These are phyloP conservation scores for Cercophora newfieldiana DNA, from an alignment of 495 filamentous ascomycete species.

Conservation along the genomic window DNA sequence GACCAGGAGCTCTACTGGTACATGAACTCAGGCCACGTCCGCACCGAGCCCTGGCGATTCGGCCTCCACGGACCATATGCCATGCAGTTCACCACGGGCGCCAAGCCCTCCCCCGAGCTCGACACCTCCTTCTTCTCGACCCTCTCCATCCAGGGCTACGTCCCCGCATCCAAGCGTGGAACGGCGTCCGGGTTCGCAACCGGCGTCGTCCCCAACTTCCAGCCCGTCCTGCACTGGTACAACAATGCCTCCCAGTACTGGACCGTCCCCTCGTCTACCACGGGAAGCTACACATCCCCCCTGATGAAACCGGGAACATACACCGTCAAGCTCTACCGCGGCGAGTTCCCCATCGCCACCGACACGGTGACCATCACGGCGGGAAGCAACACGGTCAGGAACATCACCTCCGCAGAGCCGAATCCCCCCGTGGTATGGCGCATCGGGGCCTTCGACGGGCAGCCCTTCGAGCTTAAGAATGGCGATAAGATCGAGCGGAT, in stretches of 20 bases:
- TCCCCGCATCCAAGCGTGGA: constrained; percentile 48
- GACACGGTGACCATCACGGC: constrained; percentile 50
- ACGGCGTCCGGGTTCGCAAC: constrained; percentile 55
- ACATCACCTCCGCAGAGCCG: constrained; percentile 49
- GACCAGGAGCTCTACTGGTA: constrained; percentile 62
- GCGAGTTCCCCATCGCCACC: constrained; percentile 52
- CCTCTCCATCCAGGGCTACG: constrained; percentile 55
- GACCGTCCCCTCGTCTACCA: constrained; percentile 49
- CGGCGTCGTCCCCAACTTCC: constrained; percentile 44
- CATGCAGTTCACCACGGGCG: constrained; percentile 56
- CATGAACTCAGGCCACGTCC: constrained; percentile 61
- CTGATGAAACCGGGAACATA: constrained; percentile 66
- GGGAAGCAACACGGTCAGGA: constrained; percentile 45
- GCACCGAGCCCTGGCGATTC: constrained; percentile 58
- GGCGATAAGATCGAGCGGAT: constrained; percentile 59
- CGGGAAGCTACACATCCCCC: constrained; percentile 57
- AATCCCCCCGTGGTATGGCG: constrained; percentile 54
- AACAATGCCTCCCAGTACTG: constrained; percentile 63
- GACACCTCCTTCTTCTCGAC: constrained; percentile 58
- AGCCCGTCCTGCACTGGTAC: constrained; percentile 63
- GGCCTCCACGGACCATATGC: constrained; percentile 63
- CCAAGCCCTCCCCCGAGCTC: constrained; percentile 41
- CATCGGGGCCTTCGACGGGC: constrained; percentile 59
- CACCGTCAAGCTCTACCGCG: constrained; percentile 61
- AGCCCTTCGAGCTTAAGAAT: constrained; percentile 59